A percentile compares a stretch with the other conserved stretches of the same genome.
phyloP scores from a whole-genome alignment of 2,329 filamentous ascomycete species.

The Cytospora paraplurivora region DNA sequence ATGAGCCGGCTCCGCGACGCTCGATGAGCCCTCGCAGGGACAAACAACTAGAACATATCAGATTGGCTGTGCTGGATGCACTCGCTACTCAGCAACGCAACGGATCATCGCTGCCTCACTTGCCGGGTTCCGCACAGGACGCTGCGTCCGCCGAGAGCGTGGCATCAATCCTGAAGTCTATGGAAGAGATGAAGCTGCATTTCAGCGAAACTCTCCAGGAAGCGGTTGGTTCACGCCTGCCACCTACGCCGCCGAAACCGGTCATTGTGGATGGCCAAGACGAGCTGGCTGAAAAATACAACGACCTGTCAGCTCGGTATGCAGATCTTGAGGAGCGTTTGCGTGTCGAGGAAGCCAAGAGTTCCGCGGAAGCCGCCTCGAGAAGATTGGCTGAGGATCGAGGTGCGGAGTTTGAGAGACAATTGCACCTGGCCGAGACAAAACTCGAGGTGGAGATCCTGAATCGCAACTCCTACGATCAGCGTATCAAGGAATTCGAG shows the following conservation, averaged over 20 bases:
- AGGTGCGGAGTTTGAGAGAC: slow-evolving; percentile 54
- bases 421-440: slow-evolving; percentile 59
- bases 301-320: slow-evolving; percentile 62
- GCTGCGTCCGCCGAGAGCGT: slow-evolving; percentile 42
- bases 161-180: slow-evolving; percentile 63
- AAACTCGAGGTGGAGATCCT: slow-evolving; percentile 63
- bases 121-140: slow-evolving; percentile 31
- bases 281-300: slow-evolving; percentile 54
- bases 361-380: slow-evolving; percentile 51
- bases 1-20: slow-evolving; percentile 59
- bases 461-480: slow-evolving; percentile 59
- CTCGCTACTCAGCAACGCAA: slow-evolving; percentile 59
- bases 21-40: slow-evolving; percentile 79
- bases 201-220: slow-evolving; percentile 52
- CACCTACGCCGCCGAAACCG: slow-evolving; percentile 50
- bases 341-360: slow-evolving; percentile 48
- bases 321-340: slow-evolving; percentile 61
- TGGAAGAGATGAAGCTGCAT: slow-evolving; percentile 64
- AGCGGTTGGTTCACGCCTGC: slow-evolving; percentile 60
- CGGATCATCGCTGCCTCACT: slow-evolving; percentile 36
- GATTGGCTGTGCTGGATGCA: slow-evolving; percentile 71
- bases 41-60: slow-evolving; percentile 81
- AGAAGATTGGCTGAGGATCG: slow-evolving; percentile 57
- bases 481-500: slow-evolving; percentile 69
- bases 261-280: slow-evolving; percentile 48